Evolutionary conservation across 164 flowering plant genomes (phyloP), one percentile per base, ranked within the genome.

Genomic region (Tetracentron sinense): DNA sequence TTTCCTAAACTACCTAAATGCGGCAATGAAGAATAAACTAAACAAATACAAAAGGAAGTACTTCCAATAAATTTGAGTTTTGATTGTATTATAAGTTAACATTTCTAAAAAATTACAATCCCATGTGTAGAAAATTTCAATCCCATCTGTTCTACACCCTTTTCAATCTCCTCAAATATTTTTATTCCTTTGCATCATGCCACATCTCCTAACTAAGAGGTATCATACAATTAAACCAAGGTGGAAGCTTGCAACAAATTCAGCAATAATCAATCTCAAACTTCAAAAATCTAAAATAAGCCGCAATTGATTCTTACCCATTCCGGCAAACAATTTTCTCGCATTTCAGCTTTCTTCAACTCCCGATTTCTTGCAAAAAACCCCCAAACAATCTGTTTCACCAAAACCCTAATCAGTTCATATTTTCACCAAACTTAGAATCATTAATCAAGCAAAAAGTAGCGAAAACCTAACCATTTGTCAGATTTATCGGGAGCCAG

Each of bases 401-500:
- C 14, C 1, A 38, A 38, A 38, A 38, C 44, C 4, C 14, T 16
- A 38, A 10, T 38, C 44, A 38, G 14, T 1, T 16, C 44, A 38
- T 38, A 38, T 38, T 38, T 38, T 4, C 44, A 8, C 44, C 44
- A 38, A 38, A 38, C 5, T 8, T 1, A 38, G 44, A 38, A 38
- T 10, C 38, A 33, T n/a, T n/a, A 38, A 38, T 16, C 44, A 12
- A 38, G 15, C 44, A 38, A 38, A 1, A 42, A 42, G n/a, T 20
- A 63, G 20, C 20, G 21, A 10, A 54, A 56, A 57, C 35, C 49
- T 49, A 23, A 50, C 62, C 19, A 57, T 35, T 55, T 58, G 23
- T 31, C 22, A 30, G 62, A 22, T 25, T 58, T 65, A 35, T 26
- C 55, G 12, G 49, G 44, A 29, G 70, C 29, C 35, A 69, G 28